Base-by-base conservation (phyloP, 1,284 basidiomycete species). In the Fistulina hepatica region DNA sequence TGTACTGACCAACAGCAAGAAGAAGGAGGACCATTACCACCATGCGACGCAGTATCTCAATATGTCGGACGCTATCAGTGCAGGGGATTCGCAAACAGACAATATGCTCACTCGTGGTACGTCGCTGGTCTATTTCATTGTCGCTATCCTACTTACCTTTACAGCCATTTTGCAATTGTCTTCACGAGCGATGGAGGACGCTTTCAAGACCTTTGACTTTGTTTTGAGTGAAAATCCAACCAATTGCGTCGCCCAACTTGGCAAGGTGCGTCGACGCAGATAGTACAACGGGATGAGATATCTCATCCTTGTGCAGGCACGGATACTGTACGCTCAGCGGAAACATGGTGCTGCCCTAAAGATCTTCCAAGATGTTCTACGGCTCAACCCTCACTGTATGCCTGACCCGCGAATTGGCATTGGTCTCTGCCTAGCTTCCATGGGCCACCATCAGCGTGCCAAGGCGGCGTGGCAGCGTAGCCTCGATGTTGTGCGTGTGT, bases 391-490 rank as follows among this genome's bases (percentile, higher is more conserved):
- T 0, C 60, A 70, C 10, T 85, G 83, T 58, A 62, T 70, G 16
- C 93, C 92, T 0, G 92, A 97, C 56, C 92, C 92, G 21, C 73
- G 92, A 11, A 84, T 95, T 46, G 92, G 92, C 12, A 88, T 97
- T 25, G 93, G 93, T 7, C 63, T 95, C 6, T 94, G 92, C 57
- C 68, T 90, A 13, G 95, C 86, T 84, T 73, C 82, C 8, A 66
- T 94, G 58, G 83, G 83, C 39, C 76, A 92, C 50, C 79, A 78
- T 42, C 65, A 66, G 3, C 80, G 79, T 47, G 92, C 92, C 0
- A 76, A 76, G 45, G 71, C 71, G 21, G 92, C 91, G 0, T 97
- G 93, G 92, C 71, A 89, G 49, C 70, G 91, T 30, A 83, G 83
- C 47, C 55, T 85, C 39, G 81, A 84, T 58, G 73, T 90, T 48